These are phyloP conservation scores for Adansonia rubrostipa DNA, from an alignment of 441 rosid genomes.

Conservation along the genomic window DNA sequence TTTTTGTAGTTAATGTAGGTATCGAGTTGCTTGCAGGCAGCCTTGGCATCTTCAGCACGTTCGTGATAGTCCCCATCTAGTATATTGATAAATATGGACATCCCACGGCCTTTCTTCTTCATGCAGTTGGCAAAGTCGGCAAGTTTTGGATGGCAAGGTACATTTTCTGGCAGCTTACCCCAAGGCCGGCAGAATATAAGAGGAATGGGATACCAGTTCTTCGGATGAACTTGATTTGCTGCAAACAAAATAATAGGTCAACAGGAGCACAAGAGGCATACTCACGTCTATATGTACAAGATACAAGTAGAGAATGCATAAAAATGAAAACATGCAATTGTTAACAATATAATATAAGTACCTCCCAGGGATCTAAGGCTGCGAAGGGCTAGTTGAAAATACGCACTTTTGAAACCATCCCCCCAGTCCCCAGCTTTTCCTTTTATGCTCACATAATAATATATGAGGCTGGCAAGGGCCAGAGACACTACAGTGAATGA, in stretches of 20 bases:
- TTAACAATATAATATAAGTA: slow-evolving; percentile 28
- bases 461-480: slow-evolving; percentile 96
- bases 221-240: slow-evolving; percentile 99
- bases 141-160: slow-evolving; percentile 98
- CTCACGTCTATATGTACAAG: slow-evolving; percentile 6
- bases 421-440: slow-evolving; percentile 99
- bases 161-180: slow-evolving; percentile 98
- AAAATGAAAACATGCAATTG: background rate
- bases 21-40: slow-evolving; percentile 82
- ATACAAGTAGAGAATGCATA: slow-evolving; percentile 20
- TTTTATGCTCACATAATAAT: slow-evolving; percentile 93
- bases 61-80: slow-evolving; percentile 95
- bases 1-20: slow-evolving; percentile 90
- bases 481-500: slow-evolving; percentile 87
- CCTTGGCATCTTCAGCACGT: slow-evolving; percentile 92
- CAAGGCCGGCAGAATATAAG: slow-evolving; percentile 97
- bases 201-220: slow-evolving; percentile 99
- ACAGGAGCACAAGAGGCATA: background rate
- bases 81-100: slow-evolving; percentile 83
- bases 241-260: slow-evolving; percentile 36
- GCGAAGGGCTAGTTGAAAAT: slow-evolving; percentile 97
- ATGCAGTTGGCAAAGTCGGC: slow-evolving; percentile 99
- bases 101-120: slow-evolving; percentile 99
- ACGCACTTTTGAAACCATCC: slow-evolving; percentile 99
- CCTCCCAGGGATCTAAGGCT: slow-evolving; percentile 99